phyloP scores from a whole-genome alignment of 805 yeast species.

The Starmerella floris region DNA sequence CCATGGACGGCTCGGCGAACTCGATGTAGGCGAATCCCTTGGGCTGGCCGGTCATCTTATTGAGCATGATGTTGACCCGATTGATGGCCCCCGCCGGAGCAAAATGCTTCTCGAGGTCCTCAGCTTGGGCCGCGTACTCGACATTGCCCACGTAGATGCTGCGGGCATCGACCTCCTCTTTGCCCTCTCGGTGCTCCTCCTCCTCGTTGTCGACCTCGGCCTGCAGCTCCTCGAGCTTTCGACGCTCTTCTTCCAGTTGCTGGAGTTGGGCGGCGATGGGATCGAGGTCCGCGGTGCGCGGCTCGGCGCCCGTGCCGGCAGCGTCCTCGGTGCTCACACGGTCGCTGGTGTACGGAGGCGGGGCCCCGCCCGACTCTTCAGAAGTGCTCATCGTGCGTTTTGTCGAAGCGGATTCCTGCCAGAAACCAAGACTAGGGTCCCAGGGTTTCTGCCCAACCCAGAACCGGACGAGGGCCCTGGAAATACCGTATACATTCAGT shows the following conservation, averaged over 20 bases:
- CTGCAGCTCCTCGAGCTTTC: slow-evolving; percentile 47
- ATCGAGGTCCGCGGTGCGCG: slow-evolving; percentile 1
- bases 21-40: slow-evolving; percentile 82
- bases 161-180: slow-evolving; percentile 59
- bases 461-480: no score
- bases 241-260: slow-evolving; percentile 50
- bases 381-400: background rate
- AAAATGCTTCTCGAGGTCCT: slow-evolving; percentile 65
- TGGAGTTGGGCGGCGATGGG: slow-evolving; percentile 14
- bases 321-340: background rate
- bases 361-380: background rate
- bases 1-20: slow-evolving; percentile 54
- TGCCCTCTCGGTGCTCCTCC: slow-evolving; percentile 34
- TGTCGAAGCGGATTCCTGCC: no score
- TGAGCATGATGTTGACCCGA: slow-evolving; percentile 63
- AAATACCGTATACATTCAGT: no score
- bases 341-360: no score
- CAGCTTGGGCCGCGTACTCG: slow-evolving; percentile 65
- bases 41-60: slow-evolving; percentile 58
- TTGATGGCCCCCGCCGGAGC: slow-evolving; percentile 57
- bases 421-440: no score
- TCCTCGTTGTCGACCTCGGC: slow-evolving; percentile 34
- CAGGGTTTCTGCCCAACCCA: no score
- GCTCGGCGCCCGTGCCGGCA: background rate
- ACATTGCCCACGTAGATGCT: slow-evolving; percentile 76